Evolutionary conservation across 2,329 filamentous ascomycete genomes (phyloP).

Genomic region (Thelonectria olida): DNA sequence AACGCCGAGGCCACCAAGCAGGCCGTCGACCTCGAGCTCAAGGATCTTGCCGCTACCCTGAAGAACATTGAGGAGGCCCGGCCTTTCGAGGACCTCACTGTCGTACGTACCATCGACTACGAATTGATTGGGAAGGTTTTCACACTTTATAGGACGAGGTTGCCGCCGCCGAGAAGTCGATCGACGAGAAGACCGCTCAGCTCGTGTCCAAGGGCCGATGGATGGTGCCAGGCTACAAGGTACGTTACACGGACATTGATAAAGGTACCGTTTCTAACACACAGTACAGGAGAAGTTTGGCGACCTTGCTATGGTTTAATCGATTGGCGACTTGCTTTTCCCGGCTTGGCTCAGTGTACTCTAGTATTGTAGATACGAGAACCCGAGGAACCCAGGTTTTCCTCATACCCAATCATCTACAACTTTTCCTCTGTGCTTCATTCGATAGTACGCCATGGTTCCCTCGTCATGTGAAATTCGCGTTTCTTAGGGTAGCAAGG

Average conservation of each 20-base stretch:
- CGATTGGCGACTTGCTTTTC: slow-evolving; percentile 47
- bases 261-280: slow-evolving; percentile 53
- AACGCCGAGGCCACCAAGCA: slow-evolving; percentile 97
- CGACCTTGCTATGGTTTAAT: slow-evolving; percentile 93
- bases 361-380: slow-evolving; percentile 76
- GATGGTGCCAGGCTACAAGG: slow-evolving; percentile 99
- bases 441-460: slow-evolving; percentile 3
- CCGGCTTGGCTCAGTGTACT: slow-evolving; percentile 67
- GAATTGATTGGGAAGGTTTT: slow-evolving; percentile 34
- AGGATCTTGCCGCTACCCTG: slow-evolving; percentile 92
- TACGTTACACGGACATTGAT: slow-evolving; percentile 53
- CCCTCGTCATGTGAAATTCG: background rate
- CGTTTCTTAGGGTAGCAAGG: background rate
- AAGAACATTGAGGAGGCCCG: slow-evolving; percentile 97
- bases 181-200: slow-evolving; percentile 95
- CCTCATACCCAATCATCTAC: slow-evolving; percentile 43
- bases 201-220: slow-evolving; percentile 98
- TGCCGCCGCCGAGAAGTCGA: slow-evolving; percentile 90
- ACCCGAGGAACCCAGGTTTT: slow-evolving; percentile 46
- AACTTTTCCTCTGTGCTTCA: slow-evolving; percentile 37
- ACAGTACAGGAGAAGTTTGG: slow-evolving; percentile 91
- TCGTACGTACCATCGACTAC: slow-evolving; percentile 71
- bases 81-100: slow-evolving; percentile 96
- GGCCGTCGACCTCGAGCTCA: slow-evolving; percentile 93
- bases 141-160: slow-evolving; percentile 80